Conservation (phyloP, 768 basidiomycete species). For the Tylopilus vinaceipallidus region DNA sequence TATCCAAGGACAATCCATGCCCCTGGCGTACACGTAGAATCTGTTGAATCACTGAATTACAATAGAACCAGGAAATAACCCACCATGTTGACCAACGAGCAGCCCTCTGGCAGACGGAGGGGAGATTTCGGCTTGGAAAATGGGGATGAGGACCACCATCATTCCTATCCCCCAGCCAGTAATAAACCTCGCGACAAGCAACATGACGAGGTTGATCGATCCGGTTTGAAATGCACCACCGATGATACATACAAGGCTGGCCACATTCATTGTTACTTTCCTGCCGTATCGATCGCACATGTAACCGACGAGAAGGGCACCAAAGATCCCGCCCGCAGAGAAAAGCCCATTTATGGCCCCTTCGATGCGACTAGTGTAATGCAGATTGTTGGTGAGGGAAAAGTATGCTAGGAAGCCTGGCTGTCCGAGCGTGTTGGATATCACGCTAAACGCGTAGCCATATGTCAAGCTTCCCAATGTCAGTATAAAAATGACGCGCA, state of each 20-base stretch:
- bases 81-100: conserved; percentile 1
- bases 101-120: not conserved
- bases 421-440: not conserved
- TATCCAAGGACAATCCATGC: not conserved
- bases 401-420: not conserved
- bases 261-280: not conserved
- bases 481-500: not conserved
- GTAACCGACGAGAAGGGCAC: not conserved
- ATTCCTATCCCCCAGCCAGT: not conserved
- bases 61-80: not conserved
- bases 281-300: not conserved
- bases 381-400: not conserved
- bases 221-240: not conserved
- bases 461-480: not conserved
- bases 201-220: not conserved
- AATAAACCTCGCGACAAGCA: not conserved
- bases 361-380: not conserved
- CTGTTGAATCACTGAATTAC: not conserved
- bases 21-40: not conserved
- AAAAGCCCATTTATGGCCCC: not conserved
- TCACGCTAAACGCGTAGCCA: not conserved
- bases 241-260: not conserved
- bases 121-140: not conserved
- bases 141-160: not conserved
- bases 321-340: not conserved